phyloP scores from a whole-genome alignment of 805 yeast genomes.

The Scheffersomyces coipomensis region DNA sequence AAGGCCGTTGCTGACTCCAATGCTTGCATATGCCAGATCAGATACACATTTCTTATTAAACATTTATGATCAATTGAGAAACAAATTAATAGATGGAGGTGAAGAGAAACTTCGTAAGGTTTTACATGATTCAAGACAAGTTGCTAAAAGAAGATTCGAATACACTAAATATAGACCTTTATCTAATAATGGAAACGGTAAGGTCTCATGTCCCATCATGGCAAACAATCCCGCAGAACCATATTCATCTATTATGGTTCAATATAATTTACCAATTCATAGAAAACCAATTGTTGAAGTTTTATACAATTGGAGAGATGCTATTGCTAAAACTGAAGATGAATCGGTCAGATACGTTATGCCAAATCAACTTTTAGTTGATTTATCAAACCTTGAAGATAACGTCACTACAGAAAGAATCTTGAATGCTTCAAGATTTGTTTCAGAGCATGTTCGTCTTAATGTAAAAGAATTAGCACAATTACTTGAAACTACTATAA shows the following conservation, averaged over 20 bases:
- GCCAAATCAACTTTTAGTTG: constrained; percentile 75
- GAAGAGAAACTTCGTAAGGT: constrained; percentile 54
- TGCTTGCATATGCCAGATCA: constrained; percentile 86
- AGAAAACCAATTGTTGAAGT: constrained; percentile 56
- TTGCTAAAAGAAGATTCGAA: constrained; percentile 80
- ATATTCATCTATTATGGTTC: constrained; percentile 60
- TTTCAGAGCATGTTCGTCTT: constrained; percentile 56
- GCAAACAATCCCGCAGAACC: constrained; percentile 55
- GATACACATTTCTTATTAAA: constrained; percentile 90
- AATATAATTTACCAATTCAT: constrained; percentile 59
- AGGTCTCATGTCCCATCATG: constrained; percentile 49
- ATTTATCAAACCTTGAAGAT: constrained; percentile 48
- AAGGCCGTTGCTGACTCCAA: constrained; percentile 74
- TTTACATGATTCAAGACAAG: constrained; percentile 70
- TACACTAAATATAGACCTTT: constrained; percentile 63
- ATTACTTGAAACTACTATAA: constrained; percentile 47
- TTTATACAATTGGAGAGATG: constrained; percentile 83
- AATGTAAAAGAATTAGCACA: constrained; percentile 57
- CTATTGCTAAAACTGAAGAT: constrained; percentile 68
- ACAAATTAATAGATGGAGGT: constrained; percentile 45
- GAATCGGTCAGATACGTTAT: constrained; percentile 82
- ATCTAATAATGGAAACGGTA: constrained; percentile 11
- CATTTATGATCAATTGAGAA: constrained; percentile 73
- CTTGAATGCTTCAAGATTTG: constrained; percentile 42
- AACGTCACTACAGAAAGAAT: constrained; percentile 64